phyloP scores from a whole-genome alignment of 352 stramenopile species.

The Elongisporangium prolatum region DNA sequence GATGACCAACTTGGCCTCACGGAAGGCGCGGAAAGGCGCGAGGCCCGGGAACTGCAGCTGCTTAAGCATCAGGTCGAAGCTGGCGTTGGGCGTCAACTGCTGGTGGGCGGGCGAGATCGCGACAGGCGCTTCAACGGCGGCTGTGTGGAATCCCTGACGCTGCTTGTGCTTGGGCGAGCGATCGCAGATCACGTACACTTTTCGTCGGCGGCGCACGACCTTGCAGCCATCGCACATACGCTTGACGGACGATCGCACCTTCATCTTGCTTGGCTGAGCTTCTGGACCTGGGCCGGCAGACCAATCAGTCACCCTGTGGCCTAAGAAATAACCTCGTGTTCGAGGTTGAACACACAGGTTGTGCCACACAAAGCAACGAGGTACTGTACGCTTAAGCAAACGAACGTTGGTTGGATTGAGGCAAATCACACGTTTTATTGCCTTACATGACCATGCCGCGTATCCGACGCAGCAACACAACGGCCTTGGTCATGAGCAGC shows the following conservation, averaged over 20 bases:
- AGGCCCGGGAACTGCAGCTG: slow-evolving; percentile 92
- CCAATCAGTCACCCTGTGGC: background rate
- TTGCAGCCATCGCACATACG: slow-evolving; percentile 91
- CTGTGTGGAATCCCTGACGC: slow-evolving; percentile 89
- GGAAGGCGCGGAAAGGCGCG: slow-evolving; percentile 72
- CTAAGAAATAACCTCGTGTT: background rate
- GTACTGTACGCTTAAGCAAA: background rate
- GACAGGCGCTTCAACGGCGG: slow-evolving; percentile 25
- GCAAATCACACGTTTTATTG: background rate
- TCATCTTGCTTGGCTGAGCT: slow-evolving; percentile 55
- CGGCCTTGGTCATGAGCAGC: slow-evolving; percentile 33
- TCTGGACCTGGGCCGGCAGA: slow-evolving; percentile 1
- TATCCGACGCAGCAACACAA: slow-evolving; percentile 10
- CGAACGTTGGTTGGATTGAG: background rate
- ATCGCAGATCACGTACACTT: slow-evolving; percentile 90
- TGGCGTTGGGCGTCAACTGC: slow-evolving; percentile 88
- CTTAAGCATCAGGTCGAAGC: slow-evolving; percentile 90
- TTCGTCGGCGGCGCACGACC: slow-evolving; percentile 79
- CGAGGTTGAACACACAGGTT: background rate
- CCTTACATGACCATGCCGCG: background rate
- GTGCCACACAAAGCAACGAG: background rate
- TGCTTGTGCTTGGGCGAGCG: slow-evolving; percentile 92
- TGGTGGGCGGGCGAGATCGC: slow-evolving; percentile 14
- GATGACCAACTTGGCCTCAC: slow-evolving; percentile 61
- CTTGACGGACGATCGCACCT: slow-evolving; percentile 89